phyloP scores from a whole-genome alignment of 805 yeast species.

The Blastobotrys mokoenaii region DNA sequence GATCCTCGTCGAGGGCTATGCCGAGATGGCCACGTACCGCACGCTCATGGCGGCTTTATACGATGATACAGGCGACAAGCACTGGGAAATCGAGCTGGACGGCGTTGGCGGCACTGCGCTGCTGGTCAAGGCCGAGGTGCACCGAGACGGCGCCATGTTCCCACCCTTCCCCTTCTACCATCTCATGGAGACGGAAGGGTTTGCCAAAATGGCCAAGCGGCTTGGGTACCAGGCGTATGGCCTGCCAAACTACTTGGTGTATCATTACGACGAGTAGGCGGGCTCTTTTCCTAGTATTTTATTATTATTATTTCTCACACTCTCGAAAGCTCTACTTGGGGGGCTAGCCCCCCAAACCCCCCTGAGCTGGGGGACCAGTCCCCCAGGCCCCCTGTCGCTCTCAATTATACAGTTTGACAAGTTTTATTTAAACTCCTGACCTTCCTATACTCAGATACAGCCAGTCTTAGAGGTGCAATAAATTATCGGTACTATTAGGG shows the following conservation, averaged over 20 bases:
- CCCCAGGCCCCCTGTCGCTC: too few species aligned
- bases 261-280: conserved; percentile 70
- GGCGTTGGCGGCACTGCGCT: conserved; percentile 99
- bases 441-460: too few species aligned
- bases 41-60: conserved; percentile 88
- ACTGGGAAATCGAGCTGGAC: conserved; percentile 74
- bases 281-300: background rate
- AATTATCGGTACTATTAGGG: too few species aligned
- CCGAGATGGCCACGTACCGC: conserved; percentile 88
- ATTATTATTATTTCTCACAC: too few species aligned
- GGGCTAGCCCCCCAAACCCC: too few species aligned
- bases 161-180: conserved; percentile 97
- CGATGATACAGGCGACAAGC: conserved; percentile 51
- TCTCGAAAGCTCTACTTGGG: too few species aligned
- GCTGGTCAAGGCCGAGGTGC: conserved; percentile 93
- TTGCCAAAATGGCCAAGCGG: conserved; percentile 92
- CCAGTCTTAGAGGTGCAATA: too few species aligned
- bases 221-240: conserved; percentile 88
- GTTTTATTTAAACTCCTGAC: too few species aligned
- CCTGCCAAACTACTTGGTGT: conserved; percentile 88
- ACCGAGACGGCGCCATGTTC: conserved; percentile 99
- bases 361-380: too few species aligned
- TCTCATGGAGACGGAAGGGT: conserved; percentile 95
- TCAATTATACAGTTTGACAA: too few species aligned
- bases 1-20: conserved; percentile 89